phyloP scores from a whole-genome alignment of 1,284 basidiomycete genomes.

The Ceratobasidium sp. region DNA sequence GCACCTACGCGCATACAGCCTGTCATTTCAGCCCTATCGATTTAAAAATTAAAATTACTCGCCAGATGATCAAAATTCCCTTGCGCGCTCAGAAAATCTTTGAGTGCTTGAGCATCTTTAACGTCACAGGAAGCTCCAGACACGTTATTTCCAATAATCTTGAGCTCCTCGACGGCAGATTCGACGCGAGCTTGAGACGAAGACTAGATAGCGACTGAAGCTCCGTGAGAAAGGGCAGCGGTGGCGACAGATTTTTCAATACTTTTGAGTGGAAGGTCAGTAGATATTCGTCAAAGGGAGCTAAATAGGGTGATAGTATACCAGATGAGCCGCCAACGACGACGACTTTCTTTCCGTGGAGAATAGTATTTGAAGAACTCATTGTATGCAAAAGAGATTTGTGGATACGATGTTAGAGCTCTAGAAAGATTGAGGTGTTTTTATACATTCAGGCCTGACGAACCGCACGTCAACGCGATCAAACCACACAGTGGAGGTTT shows the following conservation, averaged over 20 bases:
- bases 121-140: background rate
- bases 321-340: conserved; percentile 24
- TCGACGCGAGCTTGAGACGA: conserved; percentile 35
- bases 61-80: conserved; percentile 34
- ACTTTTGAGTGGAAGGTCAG: background rate
- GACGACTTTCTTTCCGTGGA: conserved; percentile 17
- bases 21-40: background rate
- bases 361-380: conserved; percentile 8
- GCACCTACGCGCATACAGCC: background rate
- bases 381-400: background rate
- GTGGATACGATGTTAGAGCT: background rate
- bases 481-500: background rate
- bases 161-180: conserved; percentile 23
- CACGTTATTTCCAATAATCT: background rate
- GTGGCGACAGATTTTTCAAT: conserved; percentile 34
- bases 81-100: conserved; percentile 8
- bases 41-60: background rate
- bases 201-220: conserved; percentile 32
- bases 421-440: background rate
- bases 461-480: background rate
- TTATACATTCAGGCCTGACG: background rate
- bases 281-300: too few relatives aligned
- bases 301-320: too few relatives aligned
- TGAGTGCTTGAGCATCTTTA: background rate
- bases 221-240: conserved; percentile 26